Conservation (phyloP, 176 grass and related monocot species). For the Oryza punctata region DNA sequence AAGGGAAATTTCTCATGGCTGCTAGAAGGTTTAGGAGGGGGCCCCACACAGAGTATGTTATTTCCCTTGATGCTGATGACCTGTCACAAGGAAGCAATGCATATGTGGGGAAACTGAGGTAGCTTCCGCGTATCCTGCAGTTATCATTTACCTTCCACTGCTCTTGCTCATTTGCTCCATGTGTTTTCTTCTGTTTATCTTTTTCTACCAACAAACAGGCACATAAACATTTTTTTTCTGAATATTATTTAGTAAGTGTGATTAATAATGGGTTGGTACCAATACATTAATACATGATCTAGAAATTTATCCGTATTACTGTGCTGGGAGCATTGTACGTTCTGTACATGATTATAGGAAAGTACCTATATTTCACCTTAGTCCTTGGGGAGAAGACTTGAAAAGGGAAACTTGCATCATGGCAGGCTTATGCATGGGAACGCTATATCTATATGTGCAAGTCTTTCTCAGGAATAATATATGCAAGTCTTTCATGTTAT, state of each 20-base stretch:
- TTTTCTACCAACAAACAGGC: background rate
- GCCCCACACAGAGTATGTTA: slow-evolving; percentile 51
- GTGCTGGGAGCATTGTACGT: background rate
- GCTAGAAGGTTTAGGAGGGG: slow-evolving; percentile 55
- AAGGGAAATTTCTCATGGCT: slow-evolving; percentile 66
- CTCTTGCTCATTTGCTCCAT: background rate
- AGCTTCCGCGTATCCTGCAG: background rate
- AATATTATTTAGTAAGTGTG: background rate
- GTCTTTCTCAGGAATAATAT: background rate
- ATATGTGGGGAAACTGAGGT: slow-evolving; percentile 76
- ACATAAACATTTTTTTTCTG: background rate
- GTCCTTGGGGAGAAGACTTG: background rate
- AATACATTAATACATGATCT: background rate
- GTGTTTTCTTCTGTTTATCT: background rate
- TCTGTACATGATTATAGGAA: background rate
- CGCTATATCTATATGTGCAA: background rate
- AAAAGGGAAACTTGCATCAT: background rate
- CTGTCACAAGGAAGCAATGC: slow-evolving; percentile 59
- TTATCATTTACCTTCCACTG: background rate
- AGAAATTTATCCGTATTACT: background rate
- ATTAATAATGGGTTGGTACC: background rate
- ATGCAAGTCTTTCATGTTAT: background rate
- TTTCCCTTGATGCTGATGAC: slow-evolving; percentile 63
- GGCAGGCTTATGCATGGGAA: background rate
- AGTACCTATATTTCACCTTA: background rate